Evolutionary conservation across 306 rosid species (phyloP).

Genomic region (Cucumis melo): DNA sequence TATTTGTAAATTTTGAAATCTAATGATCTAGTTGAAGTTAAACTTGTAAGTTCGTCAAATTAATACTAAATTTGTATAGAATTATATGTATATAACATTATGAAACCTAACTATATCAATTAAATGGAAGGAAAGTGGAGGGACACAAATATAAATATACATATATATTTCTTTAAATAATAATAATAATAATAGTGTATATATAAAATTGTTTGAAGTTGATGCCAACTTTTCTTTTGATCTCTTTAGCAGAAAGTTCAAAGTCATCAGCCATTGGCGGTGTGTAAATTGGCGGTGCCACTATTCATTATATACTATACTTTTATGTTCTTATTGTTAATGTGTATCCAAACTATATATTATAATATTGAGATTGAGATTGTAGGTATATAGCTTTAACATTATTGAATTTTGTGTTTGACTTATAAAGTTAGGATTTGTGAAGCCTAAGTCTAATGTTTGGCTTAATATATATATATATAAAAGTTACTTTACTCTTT

Average conservation of each 20-base stretch:
- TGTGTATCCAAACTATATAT: background rate
- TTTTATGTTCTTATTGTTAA: background rate
- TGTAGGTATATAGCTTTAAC: background rate
- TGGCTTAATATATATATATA: background rate
- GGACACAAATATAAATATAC: no score
- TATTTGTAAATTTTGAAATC: no score
- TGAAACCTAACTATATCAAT: no score
- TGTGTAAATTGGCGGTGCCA: slow-evolving; percentile 2
- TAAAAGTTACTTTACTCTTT: background rate
- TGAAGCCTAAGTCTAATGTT: background rate
- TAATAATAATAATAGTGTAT: no score
- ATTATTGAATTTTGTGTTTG: background rate
- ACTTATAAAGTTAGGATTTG: background rate
- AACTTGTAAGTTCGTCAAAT: no score
- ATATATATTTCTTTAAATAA: no score
- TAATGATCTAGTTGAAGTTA: no score
- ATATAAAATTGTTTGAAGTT: background rate
- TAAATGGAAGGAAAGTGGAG: no score
- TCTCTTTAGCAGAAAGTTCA: background rate
- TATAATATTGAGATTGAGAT: background rate
- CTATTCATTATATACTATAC: background rate
- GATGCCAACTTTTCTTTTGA: background rate
- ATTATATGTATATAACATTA: no score
- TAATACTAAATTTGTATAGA: no score
- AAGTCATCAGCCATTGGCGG: background rate